Evolutionary conservation across 345 rosid species (phyloP).

Genomic region (Excoecaria cochinchinensis): DNA sequence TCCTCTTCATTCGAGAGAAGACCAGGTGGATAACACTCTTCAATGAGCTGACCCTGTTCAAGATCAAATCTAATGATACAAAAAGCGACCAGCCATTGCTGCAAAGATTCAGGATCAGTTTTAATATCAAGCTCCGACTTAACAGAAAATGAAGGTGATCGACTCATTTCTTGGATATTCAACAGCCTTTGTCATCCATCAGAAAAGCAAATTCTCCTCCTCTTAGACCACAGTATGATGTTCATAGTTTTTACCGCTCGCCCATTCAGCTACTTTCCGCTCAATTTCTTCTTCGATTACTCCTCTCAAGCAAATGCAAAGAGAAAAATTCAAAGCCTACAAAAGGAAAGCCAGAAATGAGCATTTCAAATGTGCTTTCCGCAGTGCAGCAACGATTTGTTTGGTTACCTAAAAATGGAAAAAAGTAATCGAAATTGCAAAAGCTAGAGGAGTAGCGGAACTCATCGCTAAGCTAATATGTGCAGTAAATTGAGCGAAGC

Average conservation of each 20-base stretch:
- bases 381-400: neutral
- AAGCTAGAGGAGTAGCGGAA: neutral
- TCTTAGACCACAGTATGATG: conserved; percentile 19
- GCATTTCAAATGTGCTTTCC: neutral
- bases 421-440: neutral
- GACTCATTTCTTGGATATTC: conserved; percentile 61
- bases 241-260: neutral
- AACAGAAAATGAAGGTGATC: conserved; percentile 80
- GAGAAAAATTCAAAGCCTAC: conserved; percentile 19
- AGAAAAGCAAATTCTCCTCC: conserved; percentile 24
- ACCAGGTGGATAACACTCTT: conserved; percentile 81
- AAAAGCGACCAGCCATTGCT: conserved; percentile 81
- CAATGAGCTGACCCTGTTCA: conserved; percentile 93
- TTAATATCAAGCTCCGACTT: conserved; percentile 63
- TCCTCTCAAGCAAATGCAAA: neutral
- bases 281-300: conserved; percentile 10
- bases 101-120: conserved; percentile 62
- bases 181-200: conserved; percentile 32
- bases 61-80: conserved; percentile 91
- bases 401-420: neutral
- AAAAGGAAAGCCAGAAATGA: conserved; percentile 15
- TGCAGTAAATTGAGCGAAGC: no score
- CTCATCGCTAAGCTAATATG: neutral
- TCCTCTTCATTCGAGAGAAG: conserved; percentile 74
- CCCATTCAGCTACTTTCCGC: neutral